Conservation (phyloP, 345 rosid species). For the Euphorbia tirucalli region DNA sequence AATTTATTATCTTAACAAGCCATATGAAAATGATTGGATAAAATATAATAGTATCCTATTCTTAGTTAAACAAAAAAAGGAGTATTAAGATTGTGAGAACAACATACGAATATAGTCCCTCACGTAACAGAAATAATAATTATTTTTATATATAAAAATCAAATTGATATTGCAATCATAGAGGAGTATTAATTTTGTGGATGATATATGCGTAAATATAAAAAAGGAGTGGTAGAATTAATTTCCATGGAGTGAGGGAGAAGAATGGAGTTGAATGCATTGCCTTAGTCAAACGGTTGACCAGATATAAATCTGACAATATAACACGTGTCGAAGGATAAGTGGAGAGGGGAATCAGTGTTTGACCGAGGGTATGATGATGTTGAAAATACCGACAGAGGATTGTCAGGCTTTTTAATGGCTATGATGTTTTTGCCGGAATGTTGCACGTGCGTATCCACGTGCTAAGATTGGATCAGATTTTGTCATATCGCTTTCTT, state of each 20-base stretch:
- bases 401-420: background rate
- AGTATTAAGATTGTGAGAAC: too few species aligned
- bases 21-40: too few species aligned
- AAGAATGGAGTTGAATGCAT: background rate
- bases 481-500: background rate
- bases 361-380: slow-evolving; percentile 22
- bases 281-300: slow-evolving; percentile 27
- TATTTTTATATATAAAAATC: too few species aligned
- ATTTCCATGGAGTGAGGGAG: background rate
- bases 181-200: too few species aligned
- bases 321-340: slow-evolving; percentile 12
- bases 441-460: slow-evolving; percentile 25
- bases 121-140: too few species aligned
- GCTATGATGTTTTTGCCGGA: background rate
- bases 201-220: too few species aligned
- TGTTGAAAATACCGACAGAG: slow-evolving; percentile 27
- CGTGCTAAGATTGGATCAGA: slow-evolving; percentile 20
- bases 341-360: slow-evolving; percentile 6
- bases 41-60: too few species aligned
- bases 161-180: too few species aligned
- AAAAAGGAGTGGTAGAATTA: too few species aligned
- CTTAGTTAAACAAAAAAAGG: too few species aligned
- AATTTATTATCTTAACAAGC: too few species aligned
- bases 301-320: background rate
- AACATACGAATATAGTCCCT: too few species aligned